Base-by-base conservation (phyloP, 106 monocot genomes). In the Allium fistulosum region DNA sequence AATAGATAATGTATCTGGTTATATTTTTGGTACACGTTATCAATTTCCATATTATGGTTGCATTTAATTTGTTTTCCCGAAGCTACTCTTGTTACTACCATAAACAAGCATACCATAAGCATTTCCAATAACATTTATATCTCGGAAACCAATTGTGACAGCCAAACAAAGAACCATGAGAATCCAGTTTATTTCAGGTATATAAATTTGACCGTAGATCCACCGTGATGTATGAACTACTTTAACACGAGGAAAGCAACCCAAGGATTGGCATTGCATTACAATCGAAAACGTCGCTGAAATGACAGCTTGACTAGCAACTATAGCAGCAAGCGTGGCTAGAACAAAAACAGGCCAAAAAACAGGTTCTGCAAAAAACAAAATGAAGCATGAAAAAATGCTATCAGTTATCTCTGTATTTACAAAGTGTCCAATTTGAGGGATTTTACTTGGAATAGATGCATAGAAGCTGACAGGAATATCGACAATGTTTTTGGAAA, bases 241-340 rank as follows among this genome's bases (percentile, higher is more conserved):
- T 60, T 91, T 91, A 11, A 94, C 82, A 66, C 94, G 94, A 22
- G 94, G 94, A 77, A 94, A 94, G 68, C 94, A 94, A 22, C 87
- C 87, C 78, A 94, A 75, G 26, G 90, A 53, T 80, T 83, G 73
- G 51, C 90, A 94, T 63, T 94, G 94, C 69, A 85, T 94, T 46
- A 94, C 90, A 65, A 94, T 94, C 17, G 94, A 90, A 76, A 90
- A 94, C 11, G 94, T 90, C 53, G 94, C 94, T 17, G 94, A 94
- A 51, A 94, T 94, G 59, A 94, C 77, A 17, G 94, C 77, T 62
- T 94, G 94, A 70, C 90, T 90, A 65, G 87, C 94, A 67, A 90
- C 90, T 63, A 90, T 79, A 28, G 94, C 73, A 62, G 94, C 90
- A 74, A 94, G 82, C 61, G 90, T 86, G 10, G 90, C 80, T 37